Evolutionary conservation across 148 eudicot genomes (phyloP).

Genomic region (Chenopodium formosanum): DNA sequence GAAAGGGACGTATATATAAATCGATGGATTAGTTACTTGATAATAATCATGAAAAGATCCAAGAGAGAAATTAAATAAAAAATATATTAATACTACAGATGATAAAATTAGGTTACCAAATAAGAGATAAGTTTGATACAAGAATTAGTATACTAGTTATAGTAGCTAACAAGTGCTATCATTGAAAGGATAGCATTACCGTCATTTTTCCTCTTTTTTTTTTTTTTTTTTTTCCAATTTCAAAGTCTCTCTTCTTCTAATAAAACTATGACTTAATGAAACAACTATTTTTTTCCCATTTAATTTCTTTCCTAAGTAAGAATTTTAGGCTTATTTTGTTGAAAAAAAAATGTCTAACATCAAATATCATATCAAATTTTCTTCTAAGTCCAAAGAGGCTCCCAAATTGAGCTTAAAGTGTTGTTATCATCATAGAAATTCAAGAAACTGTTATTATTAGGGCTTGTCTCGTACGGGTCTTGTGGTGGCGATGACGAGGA

Average conservation of each 20-base stretch:
- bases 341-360: neutral
- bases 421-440: conserved; percentile 37
- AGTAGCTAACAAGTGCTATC: neutral
- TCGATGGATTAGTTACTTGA: too few relatives aligned
- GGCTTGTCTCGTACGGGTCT: conserved; percentile 15
- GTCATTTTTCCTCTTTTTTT: conserved; percentile 14
- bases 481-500: conserved; percentile 17
- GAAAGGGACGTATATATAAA: too few relatives aligned
- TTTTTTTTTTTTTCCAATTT: conserved; percentile 17
- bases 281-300: conserved; percentile 32
- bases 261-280: conserved; percentile 29
- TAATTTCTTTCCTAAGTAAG: neutral
- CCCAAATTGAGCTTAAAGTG: conserved; percentile 36
- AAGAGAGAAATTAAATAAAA: neutral
- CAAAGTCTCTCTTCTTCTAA: conserved; percentile 14
- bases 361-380: neutral
- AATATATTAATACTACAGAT: neutral
- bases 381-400: conserved; percentile 46
- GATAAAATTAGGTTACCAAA: conserved; percentile 32
- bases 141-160: conserved; percentile 21
- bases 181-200: conserved; percentile 16
- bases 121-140: conserved; percentile 27
- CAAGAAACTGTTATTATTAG: conserved; percentile 19
- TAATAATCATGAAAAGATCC: neutral
- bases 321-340: conserved; percentile 22